Evolutionary conservation across 805 yeast species (phyloP).

Genomic region (Saturnispora mendoncae): DNA sequence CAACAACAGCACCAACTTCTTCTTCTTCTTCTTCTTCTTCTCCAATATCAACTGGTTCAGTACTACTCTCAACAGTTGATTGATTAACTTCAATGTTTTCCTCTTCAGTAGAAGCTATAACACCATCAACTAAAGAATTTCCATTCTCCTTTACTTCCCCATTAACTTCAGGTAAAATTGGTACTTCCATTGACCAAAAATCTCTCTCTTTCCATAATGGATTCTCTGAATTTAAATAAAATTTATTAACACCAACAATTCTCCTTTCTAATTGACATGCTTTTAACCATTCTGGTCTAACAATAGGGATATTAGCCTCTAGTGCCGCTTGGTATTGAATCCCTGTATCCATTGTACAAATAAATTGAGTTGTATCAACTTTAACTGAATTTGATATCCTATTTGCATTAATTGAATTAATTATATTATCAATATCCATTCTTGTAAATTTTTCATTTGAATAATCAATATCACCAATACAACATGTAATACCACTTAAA

Average conservation of each 20-base stretch:
- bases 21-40: conserved; percentile 4
- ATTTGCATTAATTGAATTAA: conserved; percentile 71
- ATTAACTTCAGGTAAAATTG: not conserved
- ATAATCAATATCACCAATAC: conserved; percentile 71
- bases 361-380: conserved; percentile 90
- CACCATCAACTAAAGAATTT: not conserved
- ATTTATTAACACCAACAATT: conserved; percentile 87
- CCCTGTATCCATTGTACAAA: conserved; percentile 66
- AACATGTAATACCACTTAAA: conserved; percentile 82
- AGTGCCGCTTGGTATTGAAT: conserved; percentile 63
- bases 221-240: conserved; percentile 51
- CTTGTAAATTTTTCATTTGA: conserved; percentile 37
- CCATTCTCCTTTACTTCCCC: not conserved
- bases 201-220: conserved; percentile 36
- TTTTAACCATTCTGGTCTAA: conserved; percentile 93
- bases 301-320: conserved; percentile 83
- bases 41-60: not conserved
- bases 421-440: conserved; percentile 54
- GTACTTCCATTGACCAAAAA: conserved; percentile 27
- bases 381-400: conserved; percentile 65
- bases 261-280: conserved; percentile 87
- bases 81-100: too few species aligned
- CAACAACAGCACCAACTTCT: too few species aligned
- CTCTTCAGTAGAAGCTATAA: not conserved
- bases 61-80: too few species aligned